Base-by-base conservation (phyloP, 345 rosid genomes). In the Euphorbia peplus region DNA sequence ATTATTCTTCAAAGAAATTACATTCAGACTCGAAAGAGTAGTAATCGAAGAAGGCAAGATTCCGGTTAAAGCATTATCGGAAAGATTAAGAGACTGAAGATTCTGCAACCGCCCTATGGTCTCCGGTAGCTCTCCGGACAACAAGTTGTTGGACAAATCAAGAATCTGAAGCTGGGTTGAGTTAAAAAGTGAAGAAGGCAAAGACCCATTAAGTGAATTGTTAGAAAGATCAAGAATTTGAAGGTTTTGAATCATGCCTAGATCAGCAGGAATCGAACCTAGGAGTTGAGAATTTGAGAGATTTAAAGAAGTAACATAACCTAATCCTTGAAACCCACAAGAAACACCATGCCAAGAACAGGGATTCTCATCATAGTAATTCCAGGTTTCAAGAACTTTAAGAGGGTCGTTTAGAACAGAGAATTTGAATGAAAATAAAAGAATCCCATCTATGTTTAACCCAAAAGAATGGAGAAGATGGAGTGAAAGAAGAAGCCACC, bases 281-380 rank as follows among this genome's bases (percentile, higher is more conserved):
- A 78, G 75, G 28, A 95, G 91, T 66, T 77, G 86, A 56, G 84
- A 87, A 68, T 72, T 87, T 0, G 91, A 89, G 19, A 95, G 88
- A 21, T 88, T 81, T 56, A 95, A 60, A 19, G 68, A 81, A 10
- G 81, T 84, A 56, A 95, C 99, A 14, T 67, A 64, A 73, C 66
- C 79, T n/a, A 48, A 53, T 16, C 78, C 73, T 8, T 76, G 71
- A 51, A 56, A 59, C 25, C 71, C 74, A 66, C 98, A 93, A 50
- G 79, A 67, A 64, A 95, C 93, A 14, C 99, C 96, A 56, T 60
- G 67, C 99, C 99, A 95, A 1, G 82, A 83, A 73, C 97, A 91
- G 8, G 99, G 99, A 69, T 83, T 83, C 61, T 76, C 76, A 72
- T 86, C 90, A 26, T 57, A 12, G 81, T 41, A 61, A 66, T 75